Base-by-base conservation (phyloP, 2,329 filamentous ascomycete species). In the Scedosporium aurantiacum region DNA sequence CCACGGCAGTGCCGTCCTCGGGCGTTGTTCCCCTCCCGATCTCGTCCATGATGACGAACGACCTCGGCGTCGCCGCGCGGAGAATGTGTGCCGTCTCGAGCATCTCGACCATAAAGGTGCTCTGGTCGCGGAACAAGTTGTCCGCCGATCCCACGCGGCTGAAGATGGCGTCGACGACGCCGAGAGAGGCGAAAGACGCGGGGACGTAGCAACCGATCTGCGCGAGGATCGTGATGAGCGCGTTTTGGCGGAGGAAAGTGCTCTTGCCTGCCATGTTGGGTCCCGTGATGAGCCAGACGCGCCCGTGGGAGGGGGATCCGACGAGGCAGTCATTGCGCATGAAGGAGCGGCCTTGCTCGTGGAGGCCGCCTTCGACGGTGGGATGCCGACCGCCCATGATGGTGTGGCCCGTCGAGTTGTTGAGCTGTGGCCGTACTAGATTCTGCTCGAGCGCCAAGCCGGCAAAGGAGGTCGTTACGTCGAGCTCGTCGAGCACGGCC, bases 71-170 rank as follows among this genome's bases (percentile, higher is more conserved):
- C 0, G 94, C 93, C 66, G 89, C 82, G 63, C 88, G 89, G 60
- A 99, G 80, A 60, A 99, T 99, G 27, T 88, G 82, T 1, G 93
- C 92, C 21, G 94, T 96, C 75, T 99, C 94, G 2, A 97, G 82
- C 94, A 99, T 99, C 76, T 99, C 94, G 1, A 97, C 91, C 94
- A 99, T 97, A 74, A 99, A 99, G 0, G 95, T 99, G 60, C 91
- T 96, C 73, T 97, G 92, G 75, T 96, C 89, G 58, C 86, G 84
- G 76, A 89, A 97, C n/a, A 99, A 79, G 71, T 96, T 93, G 72
- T 99, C 95, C 1, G 93, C 94, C 1, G 91, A 95, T 1, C 94
- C 94, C 23, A 95, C 88, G 70, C 94, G 89, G 70, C 88, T 94
- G 77, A 96, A 97, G 60, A 99, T 88, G 68, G 93, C 91, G 74